Base-by-base conservation (phyloP, 2,329 filamentous ascomycete species). In the Orbilia quercus region DNA sequence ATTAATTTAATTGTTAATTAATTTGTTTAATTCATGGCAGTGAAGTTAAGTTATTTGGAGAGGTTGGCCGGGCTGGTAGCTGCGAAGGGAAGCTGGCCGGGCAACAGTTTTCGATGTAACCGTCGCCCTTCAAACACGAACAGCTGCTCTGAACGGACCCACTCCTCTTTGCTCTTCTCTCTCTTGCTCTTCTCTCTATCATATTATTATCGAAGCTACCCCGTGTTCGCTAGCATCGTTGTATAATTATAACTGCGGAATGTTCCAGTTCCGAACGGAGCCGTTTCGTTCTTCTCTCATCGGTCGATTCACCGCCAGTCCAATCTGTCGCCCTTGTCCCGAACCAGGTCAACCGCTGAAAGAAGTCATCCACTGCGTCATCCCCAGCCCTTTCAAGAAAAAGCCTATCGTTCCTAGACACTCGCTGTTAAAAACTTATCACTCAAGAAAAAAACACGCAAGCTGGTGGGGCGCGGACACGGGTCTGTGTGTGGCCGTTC, bases 331-430 rank as follows among this genome's bases (percentile, higher is more conserved):
- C 59, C 59, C 59, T 54, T 34, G 50, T 34, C 16, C 7, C 38
- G 23, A 38, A 62, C 42, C 62, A 42, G 42, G 50, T 63, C 45
- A n/a, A 14, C 6, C 45, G 50, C 34, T 12, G 50, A 40, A 54
- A 25, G 28, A 18, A 12, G 25, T 28, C 14, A 18, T 28, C 51
- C 54, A 66, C 62, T 66, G 62, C 62, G 62, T 66, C 62, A 66
- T 66, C 62, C 62, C 60, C 22, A 31, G 38, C 23, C 62, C 62
- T 47, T 34, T 47, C 22, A 28, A 18, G 36, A 18, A n/a, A n/a
- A n/a, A n/a, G n/a, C 23, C 25, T 40, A 65, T 44, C 40, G 22
- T 22, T 31, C 18, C 45, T 53, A 16, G 18, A 16, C 42, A n/a
- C n/a, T n/a, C 11, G 28, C n/a, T 2, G 23, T 20, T 40, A 22